Evolutionary conservation across 2,329 filamentous ascomycete species (phyloP).

Genomic region (Phyllosticta citrichinensis): DNA sequence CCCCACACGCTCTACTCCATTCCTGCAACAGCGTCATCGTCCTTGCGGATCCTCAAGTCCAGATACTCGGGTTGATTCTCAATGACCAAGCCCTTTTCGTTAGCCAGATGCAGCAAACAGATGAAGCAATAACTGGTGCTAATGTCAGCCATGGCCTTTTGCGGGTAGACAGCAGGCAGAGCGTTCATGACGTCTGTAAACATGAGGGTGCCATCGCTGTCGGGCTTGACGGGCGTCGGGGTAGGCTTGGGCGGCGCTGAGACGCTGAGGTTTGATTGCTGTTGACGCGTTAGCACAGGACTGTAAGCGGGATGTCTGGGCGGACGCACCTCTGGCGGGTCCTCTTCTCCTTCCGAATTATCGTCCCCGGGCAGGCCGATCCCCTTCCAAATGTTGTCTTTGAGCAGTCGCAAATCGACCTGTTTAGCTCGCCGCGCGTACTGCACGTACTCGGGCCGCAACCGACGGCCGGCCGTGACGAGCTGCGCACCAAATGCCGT

Average conservation of each 20-base stretch:
- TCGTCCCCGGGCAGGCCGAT: constrained; percentile 32
- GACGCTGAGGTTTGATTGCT: not conserved
- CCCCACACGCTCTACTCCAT: constrained; percentile 1
- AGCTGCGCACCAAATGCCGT: constrained; percentile 53
- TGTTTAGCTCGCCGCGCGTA: constrained; percentile 58
- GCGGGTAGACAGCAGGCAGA: constrained; percentile 75
- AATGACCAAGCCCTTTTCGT: constrained; percentile 81
- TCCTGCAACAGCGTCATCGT: constrained; percentile 29
- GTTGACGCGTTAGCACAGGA: not conserved
- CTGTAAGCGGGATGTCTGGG: not conserved
- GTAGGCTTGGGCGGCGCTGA: constrained; percentile 18
- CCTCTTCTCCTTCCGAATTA: constrained; percentile 18
- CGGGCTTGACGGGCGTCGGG: constrained; percentile 9
- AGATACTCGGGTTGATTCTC: constrained; percentile 47
- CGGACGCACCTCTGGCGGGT: constrained; percentile 23
- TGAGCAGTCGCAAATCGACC: constrained; percentile 53
- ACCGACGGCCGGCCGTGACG: constrained; percentile 49
- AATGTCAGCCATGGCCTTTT: constrained; percentile 81
- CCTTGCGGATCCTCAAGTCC: constrained; percentile 39
- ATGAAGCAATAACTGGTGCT: constrained; percentile 93
- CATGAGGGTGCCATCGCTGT: constrained; percentile 51
- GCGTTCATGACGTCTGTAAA: constrained; percentile 92
- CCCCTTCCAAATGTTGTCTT: constrained; percentile 56
- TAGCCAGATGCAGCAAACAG: constrained; percentile 78
- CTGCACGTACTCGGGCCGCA: constrained; percentile 55